phyloP scores from a whole-genome alignment of 2,329 filamentous ascomycete genomes.

The Sporothrix luriei region DNA sequence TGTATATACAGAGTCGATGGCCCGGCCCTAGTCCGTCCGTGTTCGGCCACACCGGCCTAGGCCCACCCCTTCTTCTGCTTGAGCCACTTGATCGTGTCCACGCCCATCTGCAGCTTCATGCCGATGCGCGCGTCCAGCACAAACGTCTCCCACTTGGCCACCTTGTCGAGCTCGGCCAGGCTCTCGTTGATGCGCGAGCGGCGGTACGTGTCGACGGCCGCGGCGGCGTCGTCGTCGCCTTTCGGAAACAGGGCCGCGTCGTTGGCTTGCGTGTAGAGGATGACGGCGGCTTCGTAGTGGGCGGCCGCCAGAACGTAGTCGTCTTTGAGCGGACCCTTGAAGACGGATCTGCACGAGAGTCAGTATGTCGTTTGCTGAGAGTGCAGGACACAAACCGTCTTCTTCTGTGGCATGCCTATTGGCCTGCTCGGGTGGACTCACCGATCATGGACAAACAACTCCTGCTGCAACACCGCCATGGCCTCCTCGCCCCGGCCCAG shows the following conservation, averaged over 20 bases:
- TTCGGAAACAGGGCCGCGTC: conserved; percentile 42
- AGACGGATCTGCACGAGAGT: too few species aligned
- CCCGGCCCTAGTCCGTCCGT: not conserved
- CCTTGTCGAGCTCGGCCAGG: conserved; percentile 65
- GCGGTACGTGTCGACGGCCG: conserved; percentile 45
- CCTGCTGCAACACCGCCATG: conserved; percentile 62
- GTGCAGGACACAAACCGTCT: too few species aligned
- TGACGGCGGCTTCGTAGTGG: conserved; percentile 83
- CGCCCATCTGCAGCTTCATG: conserved; percentile 69
- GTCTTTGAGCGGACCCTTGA: conserved; percentile 65
- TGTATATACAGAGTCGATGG: not conserved
- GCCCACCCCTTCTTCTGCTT: conserved; percentile 48
- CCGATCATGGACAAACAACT: conserved; percentile 68
- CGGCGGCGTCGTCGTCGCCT: conserved; percentile 24
- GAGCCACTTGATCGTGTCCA: conserved; percentile 66
- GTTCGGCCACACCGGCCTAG: not conserved
- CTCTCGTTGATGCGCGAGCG: conserved; percentile 61
- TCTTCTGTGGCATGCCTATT: not conserved
- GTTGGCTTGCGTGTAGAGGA: conserved; percentile 72
- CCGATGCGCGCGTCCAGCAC: conserved; percentile 74
- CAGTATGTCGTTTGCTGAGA: too few species aligned
- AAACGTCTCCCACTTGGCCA: conserved; percentile 70
- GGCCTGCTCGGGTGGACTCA: not conserved
- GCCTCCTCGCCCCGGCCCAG: conserved; percentile 67
- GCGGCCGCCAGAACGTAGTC: conserved; percentile 74